phyloP scores from a whole-genome alignment of 2,329 filamentous ascomycete genomes.

The Diaporthe destruens region DNA sequence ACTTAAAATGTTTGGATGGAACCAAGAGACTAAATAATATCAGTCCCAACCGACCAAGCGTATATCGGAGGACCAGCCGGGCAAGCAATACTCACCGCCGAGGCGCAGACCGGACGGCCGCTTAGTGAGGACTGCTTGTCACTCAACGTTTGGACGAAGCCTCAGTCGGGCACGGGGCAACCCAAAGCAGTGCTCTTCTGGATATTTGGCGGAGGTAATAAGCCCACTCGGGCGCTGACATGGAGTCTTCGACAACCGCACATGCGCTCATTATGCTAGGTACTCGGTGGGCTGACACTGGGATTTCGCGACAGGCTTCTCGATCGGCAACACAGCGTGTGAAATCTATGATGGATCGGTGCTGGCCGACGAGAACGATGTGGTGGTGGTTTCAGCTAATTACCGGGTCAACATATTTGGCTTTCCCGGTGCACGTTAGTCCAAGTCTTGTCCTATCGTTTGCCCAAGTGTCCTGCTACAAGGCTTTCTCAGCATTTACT shows the following conservation, averaged over 20 bases:
- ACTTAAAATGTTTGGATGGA: too few relatives aligned
- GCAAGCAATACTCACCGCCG: slow-evolving; percentile 13
- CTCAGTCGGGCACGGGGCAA: not conserved
- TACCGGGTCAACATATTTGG: slow-evolving; percentile 38
- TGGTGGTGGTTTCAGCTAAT: slow-evolving; percentile 24
- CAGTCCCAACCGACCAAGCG: slow-evolving; percentile 2
- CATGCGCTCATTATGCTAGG: not conserved
- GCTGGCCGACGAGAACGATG: slow-evolving; percentile 29
- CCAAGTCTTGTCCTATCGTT: not conserved
- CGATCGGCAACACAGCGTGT: slow-evolving; percentile 30
- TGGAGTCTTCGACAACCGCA: too few relatives aligned
- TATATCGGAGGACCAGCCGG: slow-evolving; percentile 12
- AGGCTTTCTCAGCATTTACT: not conserved
- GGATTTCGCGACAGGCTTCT: not conserved
- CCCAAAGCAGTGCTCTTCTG: slow-evolving; percentile 34
- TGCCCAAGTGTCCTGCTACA: not conserved
- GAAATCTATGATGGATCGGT: slow-evolving; percentile 29
- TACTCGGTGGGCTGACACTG: not conserved
- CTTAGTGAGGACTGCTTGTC: slow-evolving; percentile 33
- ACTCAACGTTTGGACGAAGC: slow-evolving; percentile 20
- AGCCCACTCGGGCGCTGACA: too few relatives aligned
- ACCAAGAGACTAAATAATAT: not conserved
- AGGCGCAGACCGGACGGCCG: slow-evolving; percentile 9
- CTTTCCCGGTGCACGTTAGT: slow-evolving; percentile 25
- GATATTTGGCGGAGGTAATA: slow-evolving; percentile 35